Conservation (phyloP, 2,329 filamentous ascomycete species). For the Aspergillus fumigatiaffinis region DNA sequence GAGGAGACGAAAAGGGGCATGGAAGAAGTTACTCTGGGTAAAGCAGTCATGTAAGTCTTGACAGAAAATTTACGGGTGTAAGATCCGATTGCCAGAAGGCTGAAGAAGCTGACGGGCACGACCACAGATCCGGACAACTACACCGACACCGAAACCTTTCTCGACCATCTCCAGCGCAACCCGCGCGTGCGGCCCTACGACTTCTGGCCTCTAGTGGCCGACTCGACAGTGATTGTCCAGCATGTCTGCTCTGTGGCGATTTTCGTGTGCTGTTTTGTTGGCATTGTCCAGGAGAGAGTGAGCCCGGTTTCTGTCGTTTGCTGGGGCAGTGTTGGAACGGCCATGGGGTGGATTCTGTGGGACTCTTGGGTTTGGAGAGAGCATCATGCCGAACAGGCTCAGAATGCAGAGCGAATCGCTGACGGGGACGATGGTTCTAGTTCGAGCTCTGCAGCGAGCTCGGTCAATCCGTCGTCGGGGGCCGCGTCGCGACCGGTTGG, state of each 20-base stretch:
- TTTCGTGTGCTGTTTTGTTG: slow-evolving; percentile 89
- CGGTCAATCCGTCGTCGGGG: slow-evolving; percentile 23
- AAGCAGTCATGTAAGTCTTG: slow-evolving; percentile 76
- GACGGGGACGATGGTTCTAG: slow-evolving; percentile 40
- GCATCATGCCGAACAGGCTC: slow-evolving; percentile 42
- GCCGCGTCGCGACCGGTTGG: slow-evolving; percentile 24
- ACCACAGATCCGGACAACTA: slow-evolving; percentile 90
- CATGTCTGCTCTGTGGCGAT: slow-evolving; percentile 94
- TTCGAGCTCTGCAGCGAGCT: slow-evolving; percentile 35
- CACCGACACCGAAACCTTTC: slow-evolving; percentile 92
- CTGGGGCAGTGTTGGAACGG: slow-evolving; percentile 76
- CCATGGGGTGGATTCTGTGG: slow-evolving; percentile 86
- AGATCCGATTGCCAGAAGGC: not conserved
- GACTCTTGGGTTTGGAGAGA: slow-evolving; percentile 82
- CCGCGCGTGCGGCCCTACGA: slow-evolving; percentile 91
- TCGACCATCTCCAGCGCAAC: slow-evolving; percentile 93
- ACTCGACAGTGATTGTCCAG: slow-evolving; percentile 94
- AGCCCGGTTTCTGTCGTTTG: slow-evolving; percentile 85
- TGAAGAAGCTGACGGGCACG: not conserved
- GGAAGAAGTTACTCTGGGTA: slow-evolving; percentile 98
- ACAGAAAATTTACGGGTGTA: not conserved
- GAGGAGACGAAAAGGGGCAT: slow-evolving; percentile 66
- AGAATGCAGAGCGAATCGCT: slow-evolving; percentile 10
- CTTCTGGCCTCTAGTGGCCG: slow-evolving; percentile 94
- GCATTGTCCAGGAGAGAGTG: slow-evolving; percentile 82